Conservation (phyloP, 805 yeast genomes). For the Myxozyma sirexii region DNA sequence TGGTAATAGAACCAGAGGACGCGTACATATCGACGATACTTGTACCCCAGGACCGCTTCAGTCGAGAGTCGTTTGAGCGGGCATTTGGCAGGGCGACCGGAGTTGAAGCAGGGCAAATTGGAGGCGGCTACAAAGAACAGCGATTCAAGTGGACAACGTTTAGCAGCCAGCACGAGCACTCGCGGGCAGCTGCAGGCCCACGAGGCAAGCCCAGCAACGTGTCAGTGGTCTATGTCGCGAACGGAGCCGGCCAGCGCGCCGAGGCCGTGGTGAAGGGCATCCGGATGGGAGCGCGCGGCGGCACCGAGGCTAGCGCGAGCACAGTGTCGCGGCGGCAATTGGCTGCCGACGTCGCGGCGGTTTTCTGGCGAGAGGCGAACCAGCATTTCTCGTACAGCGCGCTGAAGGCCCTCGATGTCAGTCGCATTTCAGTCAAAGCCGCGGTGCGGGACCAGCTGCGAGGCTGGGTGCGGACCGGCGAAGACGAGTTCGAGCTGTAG, state of each 20-base stretch:
- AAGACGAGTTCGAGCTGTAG: constrained; percentile 18
- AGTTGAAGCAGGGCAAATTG: background rate
- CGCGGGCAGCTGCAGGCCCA: constrained; percentile 11
- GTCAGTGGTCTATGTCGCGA: constrained; percentile 37
- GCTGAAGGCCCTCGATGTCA: constrained; percentile 12
- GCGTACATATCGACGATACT: constrained; percentile 39
- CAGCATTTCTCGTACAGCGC: constrained; percentile 11
- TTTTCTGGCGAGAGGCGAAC: background rate
- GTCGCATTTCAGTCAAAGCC: constrained; percentile 20
- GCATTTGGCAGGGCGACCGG: constrained; percentile 37
- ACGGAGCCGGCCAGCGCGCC: constrained; percentile 4
- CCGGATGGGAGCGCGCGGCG: constrained; percentile 37
- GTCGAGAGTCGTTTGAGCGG: constrained; percentile 38
- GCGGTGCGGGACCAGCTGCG: constrained; percentile 19
- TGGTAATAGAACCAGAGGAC: constrained; percentile 33
- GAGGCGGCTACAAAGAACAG: background rate
- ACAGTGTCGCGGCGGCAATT: constrained; percentile 8
- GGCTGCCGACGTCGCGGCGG: constrained; percentile 1
- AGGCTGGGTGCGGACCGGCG: constrained; percentile 33
- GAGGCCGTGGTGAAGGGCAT: constrained; percentile 38
- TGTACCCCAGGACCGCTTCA: constrained; percentile 36
- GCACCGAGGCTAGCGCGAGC: constrained; percentile 34
- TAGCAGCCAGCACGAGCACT: constrained; percentile 20
- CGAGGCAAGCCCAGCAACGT: constrained; percentile 32
- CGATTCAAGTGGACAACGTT: constrained; percentile 25